phyloP scores from a whole-genome alignment of 805 yeast species.

The Candida fluviatilis region DNA sequence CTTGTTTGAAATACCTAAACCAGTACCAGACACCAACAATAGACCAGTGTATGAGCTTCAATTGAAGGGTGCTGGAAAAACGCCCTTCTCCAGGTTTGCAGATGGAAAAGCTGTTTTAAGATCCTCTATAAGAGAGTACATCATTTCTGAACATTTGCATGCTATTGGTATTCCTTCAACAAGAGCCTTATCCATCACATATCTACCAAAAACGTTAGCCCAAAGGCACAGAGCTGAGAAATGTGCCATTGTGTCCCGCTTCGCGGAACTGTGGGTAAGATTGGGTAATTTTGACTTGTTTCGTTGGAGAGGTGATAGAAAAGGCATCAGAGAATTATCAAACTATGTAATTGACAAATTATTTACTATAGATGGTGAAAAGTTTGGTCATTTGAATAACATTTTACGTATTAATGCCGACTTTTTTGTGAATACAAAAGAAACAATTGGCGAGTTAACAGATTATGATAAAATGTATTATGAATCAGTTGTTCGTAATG shows the following conservation, averaged over 20 bases:
- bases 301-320: slow-evolving; percentile 66
- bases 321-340: slow-evolving; percentile 57
- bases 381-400: slow-evolving; percentile 26
- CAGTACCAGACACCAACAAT: slow-evolving; percentile 18
- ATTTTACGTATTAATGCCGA: slow-evolving; percentile 16
- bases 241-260: slow-evolving; percentile 81
- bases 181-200: slow-evolving; percentile 71
- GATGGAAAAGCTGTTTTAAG: slow-evolving; percentile 93
- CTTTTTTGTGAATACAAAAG: slow-evolving; percentile 14
- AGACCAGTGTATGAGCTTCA: slow-evolving; percentile 60
- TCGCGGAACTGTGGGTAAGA: slow-evolving; percentile 84
- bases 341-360: slow-evolving; percentile 71
- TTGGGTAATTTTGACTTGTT: slow-evolving; percentile 85
- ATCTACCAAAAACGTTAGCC: slow-evolving; percentile 73
- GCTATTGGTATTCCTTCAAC: slow-evolving; percentile 85
- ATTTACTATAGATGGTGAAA: slow-evolving; percentile 34
- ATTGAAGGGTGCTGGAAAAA: slow-evolving; percentile 86
- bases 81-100: slow-evolving; percentile 92
- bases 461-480: slow-evolving; percentile 68
- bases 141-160: slow-evolving; percentile 76
- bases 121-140: slow-evolving; percentile 83
- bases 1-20: slow-evolving; percentile 63
- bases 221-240: slow-evolving; percentile 67
- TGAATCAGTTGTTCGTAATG: slow-evolving; percentile 71
- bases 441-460: slow-evolving; percentile 37